These are phyloP conservation scores for Kalanchoe fedtschenkoi DNA, from an alignment of 164 flowering plant genomes.

Conservation along the genomic window DNA sequence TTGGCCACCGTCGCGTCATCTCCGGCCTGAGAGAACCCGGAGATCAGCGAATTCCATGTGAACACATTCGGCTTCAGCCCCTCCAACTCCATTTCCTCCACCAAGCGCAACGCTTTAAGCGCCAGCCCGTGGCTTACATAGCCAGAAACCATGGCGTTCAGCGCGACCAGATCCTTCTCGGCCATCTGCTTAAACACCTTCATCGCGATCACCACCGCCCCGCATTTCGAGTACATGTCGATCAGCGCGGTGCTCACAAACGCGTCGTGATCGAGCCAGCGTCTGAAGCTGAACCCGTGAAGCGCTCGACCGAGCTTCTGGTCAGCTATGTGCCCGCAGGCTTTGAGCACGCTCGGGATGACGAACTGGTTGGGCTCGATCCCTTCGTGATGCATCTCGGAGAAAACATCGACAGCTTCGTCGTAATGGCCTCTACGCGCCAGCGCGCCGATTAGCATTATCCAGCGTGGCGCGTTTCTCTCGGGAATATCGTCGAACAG, in stretches of 20 bases:
- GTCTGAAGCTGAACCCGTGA: constrained; percentile 33
- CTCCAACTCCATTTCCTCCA: constrained; percentile 26
- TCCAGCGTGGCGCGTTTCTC: constrained; percentile 42
- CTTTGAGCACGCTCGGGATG: constrained; percentile 60
- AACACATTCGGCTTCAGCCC: constrained; percentile 53
- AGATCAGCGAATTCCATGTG: constrained; percentile 73
- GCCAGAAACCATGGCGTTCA: constrained; percentile 70
- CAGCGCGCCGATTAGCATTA: constrained; percentile 41
- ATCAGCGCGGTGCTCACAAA: constrained; percentile 52
- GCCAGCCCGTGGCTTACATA: constrained; percentile 41
- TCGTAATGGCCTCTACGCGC: constrained; percentile 40
- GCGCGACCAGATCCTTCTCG: constrained; percentile 54
- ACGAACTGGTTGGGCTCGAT: constrained; percentile 31
- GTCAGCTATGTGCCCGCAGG: constrained; percentile 52
- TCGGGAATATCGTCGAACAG: constrained; percentile 61
- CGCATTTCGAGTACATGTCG: constrained; percentile 71
- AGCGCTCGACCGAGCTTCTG: constrained; percentile 31
- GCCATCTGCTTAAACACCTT: constrained; percentile 43
- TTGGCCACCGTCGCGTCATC: constrained; percentile 27
- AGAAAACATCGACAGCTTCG: constrained; percentile 43
- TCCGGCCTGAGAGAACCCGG: constrained; percentile 52
- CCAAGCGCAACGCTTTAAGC: constrained; percentile 39
- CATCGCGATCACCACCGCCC: constrained; percentile 35
- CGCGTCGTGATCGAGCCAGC: constrained; percentile 29
- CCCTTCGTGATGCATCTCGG: constrained; percentile 43